Conservation (phyloP, 768 basidiomycete genomes). For the Trametes meyenii region DNA sequence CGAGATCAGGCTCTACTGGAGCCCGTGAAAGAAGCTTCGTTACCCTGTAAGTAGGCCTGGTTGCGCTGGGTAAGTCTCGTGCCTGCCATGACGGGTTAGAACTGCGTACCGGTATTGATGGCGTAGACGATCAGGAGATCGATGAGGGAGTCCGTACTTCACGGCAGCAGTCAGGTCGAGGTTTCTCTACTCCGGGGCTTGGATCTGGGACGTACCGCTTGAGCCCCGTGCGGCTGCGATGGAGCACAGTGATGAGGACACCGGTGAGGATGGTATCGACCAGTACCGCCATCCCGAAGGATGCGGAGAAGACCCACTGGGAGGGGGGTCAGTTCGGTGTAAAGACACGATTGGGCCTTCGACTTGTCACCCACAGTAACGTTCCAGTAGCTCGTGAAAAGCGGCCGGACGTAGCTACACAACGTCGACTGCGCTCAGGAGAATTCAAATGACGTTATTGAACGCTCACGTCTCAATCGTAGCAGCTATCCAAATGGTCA, state of each 20-base stretch:
- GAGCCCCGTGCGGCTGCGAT: not conserved
- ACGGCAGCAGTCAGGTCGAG: not conserved
- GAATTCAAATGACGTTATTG: not conserved
- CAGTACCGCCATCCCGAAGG: not conserved
- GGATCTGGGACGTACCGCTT: not conserved
- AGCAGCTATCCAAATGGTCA: not conserved
- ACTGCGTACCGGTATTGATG: not conserved
- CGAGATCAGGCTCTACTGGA: not conserved
- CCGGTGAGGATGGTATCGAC: constrained; percentile 3
- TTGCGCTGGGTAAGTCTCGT: not conserved
- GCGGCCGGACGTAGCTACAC: not conserved
- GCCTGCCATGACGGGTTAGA: too few relatives aligned
- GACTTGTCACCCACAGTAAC: not conserved
- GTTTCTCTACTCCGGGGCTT: too few relatives aligned
- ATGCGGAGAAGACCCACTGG: not conserved
- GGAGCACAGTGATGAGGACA: not conserved
- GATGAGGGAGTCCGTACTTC: constrained; percentile 1
- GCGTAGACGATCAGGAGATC: constrained; percentile 1
- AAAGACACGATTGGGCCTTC: too few relatives aligned
- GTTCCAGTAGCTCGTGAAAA: not conserved
- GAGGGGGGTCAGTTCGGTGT: not conserved
- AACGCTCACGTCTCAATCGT: not conserved
- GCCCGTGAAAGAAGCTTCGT: not conserved
- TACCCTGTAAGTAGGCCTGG: not conserved
- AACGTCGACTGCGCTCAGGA: not conserved